A percentile compares a stretch with the other conserved stretches of the same genome.
Conservation (phyloP, 2,329 filamentous ascomycete species). For the Fusarium torulosum region DNA sequence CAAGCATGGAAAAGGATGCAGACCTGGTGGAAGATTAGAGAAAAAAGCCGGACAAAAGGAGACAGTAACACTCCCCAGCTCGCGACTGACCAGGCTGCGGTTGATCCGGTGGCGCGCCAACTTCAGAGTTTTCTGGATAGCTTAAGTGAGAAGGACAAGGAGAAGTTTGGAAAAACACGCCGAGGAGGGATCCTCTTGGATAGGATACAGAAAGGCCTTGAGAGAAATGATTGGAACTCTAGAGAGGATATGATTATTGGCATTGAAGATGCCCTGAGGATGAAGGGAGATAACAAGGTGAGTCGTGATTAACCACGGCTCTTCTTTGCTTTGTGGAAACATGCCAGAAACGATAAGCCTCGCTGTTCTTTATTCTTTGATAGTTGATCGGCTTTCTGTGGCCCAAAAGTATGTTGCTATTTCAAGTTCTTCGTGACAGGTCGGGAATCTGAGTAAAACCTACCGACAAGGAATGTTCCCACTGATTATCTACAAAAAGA, state of each 20-base stretch:
- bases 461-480: no score
- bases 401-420: no score
- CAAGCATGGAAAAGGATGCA: rapidly evolving
- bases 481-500: no score
- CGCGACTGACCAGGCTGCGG: not conserved
- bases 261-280: not conserved
- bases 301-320: no score
- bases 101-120: not conserved
- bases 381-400: no score
- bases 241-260: not conserved
- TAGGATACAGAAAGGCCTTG: not conserved
- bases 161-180: not conserved
- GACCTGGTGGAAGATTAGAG: not conserved
- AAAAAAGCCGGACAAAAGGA: not conserved
- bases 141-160: not conserved
- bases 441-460: no score
- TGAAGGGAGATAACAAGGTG: no score
- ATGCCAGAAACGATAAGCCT: no score
- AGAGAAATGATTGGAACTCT: not conserved
- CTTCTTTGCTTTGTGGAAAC: no score
- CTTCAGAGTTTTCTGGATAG: not conserved
- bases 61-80: rapidly evolving
- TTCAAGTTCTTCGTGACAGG: no score
- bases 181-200: not conserved
- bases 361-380: no score